Evolutionary conservation across 768 basidiomycete genomes (phyloP), one percentile per base, ranked within the genome.

Genomic region (Naganishia antarctica): DNA sequence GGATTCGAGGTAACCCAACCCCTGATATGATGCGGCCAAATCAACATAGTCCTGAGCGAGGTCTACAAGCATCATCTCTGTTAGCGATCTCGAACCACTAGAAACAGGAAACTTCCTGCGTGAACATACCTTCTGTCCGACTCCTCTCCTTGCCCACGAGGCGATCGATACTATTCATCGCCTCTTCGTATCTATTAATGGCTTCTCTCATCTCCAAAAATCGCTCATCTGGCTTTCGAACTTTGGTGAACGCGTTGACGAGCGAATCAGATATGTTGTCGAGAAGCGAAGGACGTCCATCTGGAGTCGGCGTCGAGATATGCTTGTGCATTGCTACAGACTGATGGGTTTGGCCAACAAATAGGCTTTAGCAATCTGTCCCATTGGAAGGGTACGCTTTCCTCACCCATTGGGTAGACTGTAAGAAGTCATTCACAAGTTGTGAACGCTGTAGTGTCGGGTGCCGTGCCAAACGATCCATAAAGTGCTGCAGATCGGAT

Each of bases 311-410:
- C 72, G 96, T 90, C 6, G 93, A 91, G 60, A 90, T 81, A 71
- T 96, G 91, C 73, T 93, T 90, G 76, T 98, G 93, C 90, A 96
- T 98, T 73, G 88, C 86, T 26, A 98, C 93, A 71, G 90, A 89
- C 94, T 97, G 70, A 49, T 8, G 26, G 8, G 6, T 58, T 47
- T 16, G 34, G n/a, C n/a, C n/a, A n/a, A 41, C n/a, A 15, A 44
- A 23, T 47, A 15, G 61, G 60, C 34, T 15, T 37, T 18, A 32
- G 26, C 25, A 9, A 28, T 32, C 32, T 40, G 34, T 60, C 29
- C 4, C 1, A 21, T 12, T 16, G 12, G 46, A 48, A n/a, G 16
- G 34, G 21, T 26, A 25, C 18, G 26, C 25, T 29, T 11, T 9
- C 68, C 86, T 65, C 76, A 93, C 94, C 96, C 96, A 99, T 93